Base-by-base conservation (phyloP, 331 rosid species). In the Malus hybrid region DNA sequence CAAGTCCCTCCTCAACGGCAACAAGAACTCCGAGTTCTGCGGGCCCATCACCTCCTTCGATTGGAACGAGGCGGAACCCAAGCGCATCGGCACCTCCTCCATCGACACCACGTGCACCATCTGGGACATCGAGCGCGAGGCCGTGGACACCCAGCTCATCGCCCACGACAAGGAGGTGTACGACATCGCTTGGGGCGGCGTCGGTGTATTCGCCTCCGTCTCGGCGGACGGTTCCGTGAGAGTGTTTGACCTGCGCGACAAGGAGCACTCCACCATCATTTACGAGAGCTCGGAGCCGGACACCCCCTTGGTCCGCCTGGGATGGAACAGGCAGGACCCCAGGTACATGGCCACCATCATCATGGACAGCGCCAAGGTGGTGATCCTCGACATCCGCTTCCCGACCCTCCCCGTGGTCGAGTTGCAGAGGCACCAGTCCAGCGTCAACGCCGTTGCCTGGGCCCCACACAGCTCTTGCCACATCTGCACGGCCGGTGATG, bases 301-400 rank as follows among this genome's bases (percentile, higher is more conserved):
- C 48, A 92, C 97, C 2, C 99, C 99, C 3, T 57, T 94, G 79
- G 99, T 94, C 16, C 87, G 97, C 3, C 82, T 94, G 2, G 97
- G 97, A 2, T 94, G 99, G 99, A 94, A 94, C 72, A 94, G 92
- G 84, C 99, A 94, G 86, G 99, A 94, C 71, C 99, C 99, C 3
- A 79, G 93, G 84, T 90, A 94, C 71, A 94, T 94, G 99, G 97
- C 99, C 22, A 94, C 99, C 2, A 90, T 94, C 50, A 92, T 94
- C 57, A 92, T 88, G 99, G 97, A 92, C 64, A 88, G 89, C 48
- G 95, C 99, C 33, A 94, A 94, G 82, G 99, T 94, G 3, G 99
- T 92, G 8, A 97, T 94, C 19, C 88, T 94, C 7, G 99, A 94
- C 66, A 94, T 94, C 58, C 97, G 99, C 77, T 94, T 92, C 76